Evolutionary conservation across 106 monocot species (phyloP).

Genomic region (Acorus gramineus): DNA sequence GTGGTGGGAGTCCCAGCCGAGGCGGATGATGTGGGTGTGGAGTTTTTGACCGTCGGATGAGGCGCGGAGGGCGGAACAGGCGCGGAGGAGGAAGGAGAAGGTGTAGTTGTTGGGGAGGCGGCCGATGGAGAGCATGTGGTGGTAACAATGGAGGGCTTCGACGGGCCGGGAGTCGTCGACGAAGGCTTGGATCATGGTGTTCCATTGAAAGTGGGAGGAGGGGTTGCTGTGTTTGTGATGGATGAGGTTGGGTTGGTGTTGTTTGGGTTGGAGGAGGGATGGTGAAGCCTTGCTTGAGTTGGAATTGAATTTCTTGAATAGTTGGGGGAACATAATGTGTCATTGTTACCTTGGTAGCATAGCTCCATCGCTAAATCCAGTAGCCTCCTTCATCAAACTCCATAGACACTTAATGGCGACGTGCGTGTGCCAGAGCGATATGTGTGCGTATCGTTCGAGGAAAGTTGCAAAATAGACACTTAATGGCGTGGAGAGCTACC

Average conservation of each 20-base stretch:
- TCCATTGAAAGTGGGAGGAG: conserved; percentile 11
- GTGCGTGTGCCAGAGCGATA: too few relatives aligned
- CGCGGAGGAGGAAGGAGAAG: conserved; percentile 27
- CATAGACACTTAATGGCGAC: too few relatives aligned
- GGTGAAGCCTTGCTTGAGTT: too few relatives aligned
- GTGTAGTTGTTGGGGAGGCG: conserved; percentile 29
- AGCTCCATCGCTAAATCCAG: too few relatives aligned
- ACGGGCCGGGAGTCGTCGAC: background rate
- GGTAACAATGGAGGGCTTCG: conserved; percentile 4
- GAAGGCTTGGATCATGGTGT: conserved; percentile 19
- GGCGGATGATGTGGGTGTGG: conserved; percentile 22
- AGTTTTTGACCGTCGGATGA: background rate
- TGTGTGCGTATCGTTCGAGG: too few relatives aligned
- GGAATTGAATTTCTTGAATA: too few relatives aligned
- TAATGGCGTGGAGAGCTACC: too few relatives aligned
- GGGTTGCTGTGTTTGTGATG: conserved; percentile 6
- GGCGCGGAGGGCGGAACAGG: conserved; percentile 4
- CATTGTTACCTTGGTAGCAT: too few relatives aligned
- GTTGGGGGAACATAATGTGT: too few relatives aligned
- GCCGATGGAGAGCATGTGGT: conserved; percentile 7
- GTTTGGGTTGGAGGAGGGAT: conserved; percentile 5
- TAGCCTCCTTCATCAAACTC: too few relatives aligned
- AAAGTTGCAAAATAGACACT: too few relatives aligned
- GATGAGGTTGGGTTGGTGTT: conserved; percentile 20
- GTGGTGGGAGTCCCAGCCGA: conserved; percentile 24